A percentile compares a stretch with the other conserved stretches of the same genome.
Evolutionary conservation across 805 yeast genomes (phyloP).

Genomic region (Metschnikowia lochheadii): DNA sequence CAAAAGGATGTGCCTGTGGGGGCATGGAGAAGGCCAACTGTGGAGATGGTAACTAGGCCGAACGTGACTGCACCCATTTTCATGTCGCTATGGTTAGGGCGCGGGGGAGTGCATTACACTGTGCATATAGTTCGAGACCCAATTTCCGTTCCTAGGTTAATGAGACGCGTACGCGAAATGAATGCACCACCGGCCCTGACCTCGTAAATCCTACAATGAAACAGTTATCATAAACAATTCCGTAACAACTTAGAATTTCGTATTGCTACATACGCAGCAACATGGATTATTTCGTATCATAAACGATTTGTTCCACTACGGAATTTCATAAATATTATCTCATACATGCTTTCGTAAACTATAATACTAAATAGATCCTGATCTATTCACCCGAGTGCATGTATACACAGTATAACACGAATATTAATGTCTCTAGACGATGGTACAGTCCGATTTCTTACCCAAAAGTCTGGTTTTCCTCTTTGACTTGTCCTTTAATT

Average conservation of each 20-base stretch:
- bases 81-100: neutral
- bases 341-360: neutral
- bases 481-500: neutral
- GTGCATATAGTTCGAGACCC: neutral
- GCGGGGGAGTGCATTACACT: slow-evolving; percentile 1
- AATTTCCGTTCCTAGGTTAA: slow-evolving; percentile 1
- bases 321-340: neutral
- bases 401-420: neutral
- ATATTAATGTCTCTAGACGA: neutral
- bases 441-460: slow-evolving; percentile 1
- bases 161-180: slow-evolving; percentile 3
- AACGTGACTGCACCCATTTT: neutral
- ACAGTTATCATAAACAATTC: too few relatives aligned
- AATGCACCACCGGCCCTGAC: neutral
- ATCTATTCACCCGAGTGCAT: neutral
- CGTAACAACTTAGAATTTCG: too few relatives aligned
- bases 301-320: too few relatives aligned
- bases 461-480: slow-evolving; percentile 1
- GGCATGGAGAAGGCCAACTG: neutral
- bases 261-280: neutral
- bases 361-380: neutral
- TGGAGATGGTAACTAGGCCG: neutral
- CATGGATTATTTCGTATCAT: neutral
- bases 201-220: neutral
- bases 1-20: neutral